Conservation (phyloP, 805 yeast genomes). For the Lipomyces oligophaga region DNA sequence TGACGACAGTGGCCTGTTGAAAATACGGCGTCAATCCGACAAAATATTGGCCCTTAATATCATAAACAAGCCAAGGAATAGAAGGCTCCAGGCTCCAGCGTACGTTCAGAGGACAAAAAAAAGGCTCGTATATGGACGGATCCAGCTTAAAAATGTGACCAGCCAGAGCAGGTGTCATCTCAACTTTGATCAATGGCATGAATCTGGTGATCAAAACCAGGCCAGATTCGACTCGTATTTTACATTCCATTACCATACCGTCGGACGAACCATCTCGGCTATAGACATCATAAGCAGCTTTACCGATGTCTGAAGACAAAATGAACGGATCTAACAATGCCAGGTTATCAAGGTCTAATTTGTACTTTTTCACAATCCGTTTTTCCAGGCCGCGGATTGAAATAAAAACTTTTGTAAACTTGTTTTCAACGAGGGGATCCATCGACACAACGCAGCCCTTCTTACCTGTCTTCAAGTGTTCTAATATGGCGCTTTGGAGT, state of each 20-base stretch:
- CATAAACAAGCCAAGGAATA: constrained; percentile 15
- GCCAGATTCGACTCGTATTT: background rate
- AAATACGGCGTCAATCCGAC: constrained; percentile 17
- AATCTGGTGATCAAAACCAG: constrained; percentile 2
- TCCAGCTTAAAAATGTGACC: constrained; percentile 7
- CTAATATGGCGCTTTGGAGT: constrained; percentile 8
- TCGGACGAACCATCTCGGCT: constrained; percentile 12
- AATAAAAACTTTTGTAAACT: constrained; percentile 1
- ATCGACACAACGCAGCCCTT: constrained; percentile 1
- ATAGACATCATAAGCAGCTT: constrained; percentile 3
- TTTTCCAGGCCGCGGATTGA: constrained; percentile 1
- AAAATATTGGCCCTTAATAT: constrained; percentile 1
- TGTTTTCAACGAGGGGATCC: background rate
- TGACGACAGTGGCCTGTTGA: constrained; percentile 9
- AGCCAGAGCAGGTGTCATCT: constrained; percentile 6
- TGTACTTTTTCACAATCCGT: background rate
- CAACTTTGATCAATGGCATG: constrained; percentile 11
- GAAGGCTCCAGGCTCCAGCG: constrained; percentile 11
- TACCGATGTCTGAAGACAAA: constrained; percentile 10
- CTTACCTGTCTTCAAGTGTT: background rate
- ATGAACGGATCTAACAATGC: constrained; percentile 11
- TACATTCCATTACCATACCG: constrained; percentile 11
- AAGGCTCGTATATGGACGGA: constrained; percentile 17
- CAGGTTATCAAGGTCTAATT: constrained; percentile 1
- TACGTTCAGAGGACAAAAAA: constrained; percentile 8